Conservation (phyloP, 495 filamentous ascomycete species). For the Talaromyces wortmannii region DNA sequence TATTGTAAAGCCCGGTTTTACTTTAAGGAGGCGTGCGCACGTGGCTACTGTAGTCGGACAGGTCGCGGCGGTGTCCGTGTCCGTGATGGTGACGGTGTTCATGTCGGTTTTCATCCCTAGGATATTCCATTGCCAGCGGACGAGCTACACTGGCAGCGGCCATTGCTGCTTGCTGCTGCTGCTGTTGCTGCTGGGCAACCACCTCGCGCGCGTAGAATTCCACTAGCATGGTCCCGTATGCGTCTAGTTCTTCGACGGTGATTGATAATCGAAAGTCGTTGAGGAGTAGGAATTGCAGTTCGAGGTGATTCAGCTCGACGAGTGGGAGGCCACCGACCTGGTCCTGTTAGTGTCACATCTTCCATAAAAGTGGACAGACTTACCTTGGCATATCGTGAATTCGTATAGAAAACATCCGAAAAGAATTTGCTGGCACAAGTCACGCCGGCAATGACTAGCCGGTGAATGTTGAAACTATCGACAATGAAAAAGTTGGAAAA, state of each 20-base stretch:
- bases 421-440: constrained; percentile 99
- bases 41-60: constrained; percentile 21
- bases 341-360: too few species aligned
- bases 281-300: constrained; percentile 91
- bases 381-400: constrained; percentile 99
- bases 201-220: constrained; percentile 96
- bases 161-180: constrained; percentile 14
- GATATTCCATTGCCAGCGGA: background rate
- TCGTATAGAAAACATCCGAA: constrained; percentile 98
- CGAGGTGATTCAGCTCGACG: constrained; percentile 93
- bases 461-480: constrained; percentile 98
- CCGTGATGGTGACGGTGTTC: constrained; percentile 3
- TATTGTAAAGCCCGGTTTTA: background rate
- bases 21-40: constrained; percentile 36
- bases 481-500: constrained; percentile 89
- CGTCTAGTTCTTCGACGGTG: constrained; percentile 90
- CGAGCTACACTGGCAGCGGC: constrained; percentile 10
- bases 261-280: constrained; percentile 97
- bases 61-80: constrained; percentile 21
- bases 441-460: constrained; percentile 93
- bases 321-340: constrained; percentile 96
- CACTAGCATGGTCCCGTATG: constrained; percentile 97
- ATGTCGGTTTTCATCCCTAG: background rate
- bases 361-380: background rate
- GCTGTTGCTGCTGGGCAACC: constrained; percentile 54